Base-by-base conservation (phyloP, 306 rosid genomes). In the Prunus padus region DNA sequence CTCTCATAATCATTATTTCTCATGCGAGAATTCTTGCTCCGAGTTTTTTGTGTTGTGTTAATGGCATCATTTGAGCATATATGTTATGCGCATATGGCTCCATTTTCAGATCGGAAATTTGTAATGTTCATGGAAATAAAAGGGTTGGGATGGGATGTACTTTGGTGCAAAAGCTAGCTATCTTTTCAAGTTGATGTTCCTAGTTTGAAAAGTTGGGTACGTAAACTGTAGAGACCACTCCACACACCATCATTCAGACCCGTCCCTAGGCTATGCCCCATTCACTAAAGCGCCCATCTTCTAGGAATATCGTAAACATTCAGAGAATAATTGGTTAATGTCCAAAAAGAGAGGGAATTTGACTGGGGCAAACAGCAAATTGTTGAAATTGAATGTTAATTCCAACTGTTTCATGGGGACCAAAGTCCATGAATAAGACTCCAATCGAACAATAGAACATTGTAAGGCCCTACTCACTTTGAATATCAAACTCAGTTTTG, bases 321-420 rank as follows among this genome's bases (percentile, higher is more conserved):
- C 42, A 15, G 12, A 9, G 23, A 18, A 64, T 40, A 0, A 15
- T 10, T 64, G 47, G 68, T 28, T 20, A 61, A 0, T 50, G 74
- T 50, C 74, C 37, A 30, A 20, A 49, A 28, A 68, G 59, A 68
- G 74, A 18, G 46, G 45, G 18, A 69, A 28, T 69, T 20, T 69
- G 62, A 69, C 73, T 2, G 4, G 46, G 16, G 45, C 61, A 69
- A 37, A 30, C 62, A 30, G 4, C 4, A 25, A 19, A 26, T 47
- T 28, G 72, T 68, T 47, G 59, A 68, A 68, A 5, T 68, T 63
- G 13, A 31, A 63, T 16, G 20, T 31, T 28, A 8, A 18, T 20
- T 63, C 25, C 59, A 15, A 25, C 72, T 9, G 26, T 68, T 26
- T 8, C 26, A 68, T 25, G 72, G 59, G 59, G 59, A 14, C 59